A percentile compares a stretch with the other conserved stretches of the same genome.
phyloP scores from a whole-genome alignment of 1,284 basidiomycete species.

The Malassezia globosa region DNA sequence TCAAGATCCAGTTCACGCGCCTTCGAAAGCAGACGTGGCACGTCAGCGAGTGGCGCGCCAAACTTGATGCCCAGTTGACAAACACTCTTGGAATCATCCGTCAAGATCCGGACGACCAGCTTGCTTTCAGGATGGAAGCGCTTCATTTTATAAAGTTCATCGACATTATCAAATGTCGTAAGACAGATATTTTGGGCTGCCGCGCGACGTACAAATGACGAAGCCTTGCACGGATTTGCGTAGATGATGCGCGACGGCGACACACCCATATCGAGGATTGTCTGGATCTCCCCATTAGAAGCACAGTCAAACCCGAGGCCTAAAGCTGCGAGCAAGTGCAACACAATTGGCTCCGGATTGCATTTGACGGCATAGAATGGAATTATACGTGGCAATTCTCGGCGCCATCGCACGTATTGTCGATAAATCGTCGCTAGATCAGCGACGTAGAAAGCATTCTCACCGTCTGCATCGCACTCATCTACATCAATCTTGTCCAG shows the following conservation, averaged over 20 bases:
- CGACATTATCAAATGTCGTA: constrained; percentile 97
- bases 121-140: constrained; percentile 70
- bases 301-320: constrained; percentile 96
- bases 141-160: constrained; percentile 92
- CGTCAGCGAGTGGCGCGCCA: constrained; percentile 75
- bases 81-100: constrained; percentile 87
- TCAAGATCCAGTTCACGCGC: constrained; percentile 70
- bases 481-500: constrained; percentile 46
- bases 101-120: constrained; percentile 84
- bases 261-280: constrained; percentile 62
- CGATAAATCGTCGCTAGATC: constrained; percentile 79
- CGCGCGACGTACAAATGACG: constrained; percentile 79
- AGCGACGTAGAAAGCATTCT: constrained; percentile 90
- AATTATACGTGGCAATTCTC: constrained; percentile 62
- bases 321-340: constrained; percentile 75
- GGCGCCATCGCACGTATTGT: constrained; percentile 75
- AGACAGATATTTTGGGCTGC: constrained; percentile 66
- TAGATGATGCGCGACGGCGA: constrained; percentile 68
- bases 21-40: constrained; percentile 66
- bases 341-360: constrained; percentile 88
- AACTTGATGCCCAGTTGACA: constrained; percentile 93
- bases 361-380: constrained; percentile 89
- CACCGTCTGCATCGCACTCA: constrained; percentile 57
- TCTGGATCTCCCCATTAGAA: constrained; percentile 84
- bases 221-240: constrained; percentile 97